A percentile compares a stretch with the other conserved stretches of the same genome.
Conservation (phyloP, 257 asterid species). For the Mentha longifolia region DNA sequence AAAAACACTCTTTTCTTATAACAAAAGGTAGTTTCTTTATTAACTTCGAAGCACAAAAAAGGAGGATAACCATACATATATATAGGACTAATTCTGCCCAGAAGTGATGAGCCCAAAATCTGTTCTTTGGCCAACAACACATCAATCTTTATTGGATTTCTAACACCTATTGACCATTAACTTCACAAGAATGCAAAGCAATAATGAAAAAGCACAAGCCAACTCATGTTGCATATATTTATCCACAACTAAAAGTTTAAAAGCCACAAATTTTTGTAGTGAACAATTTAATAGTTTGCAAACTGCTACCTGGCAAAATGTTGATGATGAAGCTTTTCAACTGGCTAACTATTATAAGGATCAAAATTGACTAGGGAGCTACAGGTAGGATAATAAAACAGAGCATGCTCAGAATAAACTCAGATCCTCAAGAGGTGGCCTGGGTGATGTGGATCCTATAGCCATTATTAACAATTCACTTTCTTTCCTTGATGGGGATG, state of each 20-base stretch:
- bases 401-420: too few relatives aligned
- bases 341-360: too few relatives aligned
- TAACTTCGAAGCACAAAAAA: constrained; percentile 19
- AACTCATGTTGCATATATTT: constrained; percentile 18
- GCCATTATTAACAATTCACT: too few relatives aligned
- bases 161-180: constrained; percentile 79
- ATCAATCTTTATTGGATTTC: constrained; percentile 88
- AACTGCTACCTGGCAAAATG: constrained; percentile 81
- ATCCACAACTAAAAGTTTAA: background rate
- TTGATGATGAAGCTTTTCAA: too few relatives aligned
- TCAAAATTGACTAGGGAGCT: too few relatives aligned
- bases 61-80: constrained; percentile 63
- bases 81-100: constrained; percentile 93
- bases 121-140: constrained; percentile 87
- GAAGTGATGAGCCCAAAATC: constrained; percentile 69
- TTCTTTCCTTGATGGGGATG: too few relatives aligned
- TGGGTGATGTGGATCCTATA: too few relatives aligned
- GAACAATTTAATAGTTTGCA: background rate
- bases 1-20: constrained; percentile 3
- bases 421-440: too few relatives aligned
- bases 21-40: constrained; percentile 5
- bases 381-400: too few relatives aligned
- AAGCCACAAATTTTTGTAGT: background rate
- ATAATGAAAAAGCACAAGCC: constrained; percentile 45
- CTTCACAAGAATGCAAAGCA: constrained; percentile 64